Evolutionary conservation across 805 yeast genomes (phyloP).

Genomic region (Teunomyces panamensis): DNA sequence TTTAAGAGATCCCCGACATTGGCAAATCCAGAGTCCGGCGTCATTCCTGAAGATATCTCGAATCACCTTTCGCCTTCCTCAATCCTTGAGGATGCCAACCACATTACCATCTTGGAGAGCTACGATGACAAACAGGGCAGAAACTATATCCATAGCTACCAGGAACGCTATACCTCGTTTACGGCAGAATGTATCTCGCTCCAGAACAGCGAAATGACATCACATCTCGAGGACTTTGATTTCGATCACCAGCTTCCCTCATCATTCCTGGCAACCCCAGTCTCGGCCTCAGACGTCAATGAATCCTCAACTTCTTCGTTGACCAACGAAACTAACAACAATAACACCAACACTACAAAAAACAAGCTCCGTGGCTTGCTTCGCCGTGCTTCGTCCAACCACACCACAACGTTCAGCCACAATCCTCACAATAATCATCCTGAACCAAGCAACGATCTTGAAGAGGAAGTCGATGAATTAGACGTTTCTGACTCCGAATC

Average conservation of each 20-base stretch:
- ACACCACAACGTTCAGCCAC: slow-evolving; percentile 1
- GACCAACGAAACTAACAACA: background rate
- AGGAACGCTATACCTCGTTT: slow-evolving; percentile 12
- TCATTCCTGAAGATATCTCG: background rate
- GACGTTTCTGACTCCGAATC: slow-evolving; percentile 23
- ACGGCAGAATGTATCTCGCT: slow-evolving; percentile 37
- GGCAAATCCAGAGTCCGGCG: slow-evolving; percentile 2
- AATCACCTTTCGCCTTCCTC: background rate
- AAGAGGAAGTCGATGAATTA: slow-evolving; percentile 7
- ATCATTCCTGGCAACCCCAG: slow-evolving; percentile 12
- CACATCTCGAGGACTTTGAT: slow-evolving; percentile 16
- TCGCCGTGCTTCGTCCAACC: slow-evolving; percentile 2
- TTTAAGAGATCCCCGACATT: slow-evolving; percentile 8
- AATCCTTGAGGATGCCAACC: slow-evolving; percentile 6
- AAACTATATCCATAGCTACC: slow-evolving; percentile 2
- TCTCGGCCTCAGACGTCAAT: background rate
- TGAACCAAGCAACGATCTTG: background rate
- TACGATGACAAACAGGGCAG: slow-evolving; percentile 2
- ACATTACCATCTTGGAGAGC: slow-evolving; percentile 6
- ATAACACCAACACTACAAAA: background rate
- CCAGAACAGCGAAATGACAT: slow-evolving; percentile 39
- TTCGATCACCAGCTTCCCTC: slow-evolving; percentile 24
- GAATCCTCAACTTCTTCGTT: background rate
- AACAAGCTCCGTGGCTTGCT: slow-evolving; percentile 6
- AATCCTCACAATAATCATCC: background rate